phyloP scores from a whole-genome alignment of 208 protist genomes.

The Sergeia podlipaevii region DNA sequence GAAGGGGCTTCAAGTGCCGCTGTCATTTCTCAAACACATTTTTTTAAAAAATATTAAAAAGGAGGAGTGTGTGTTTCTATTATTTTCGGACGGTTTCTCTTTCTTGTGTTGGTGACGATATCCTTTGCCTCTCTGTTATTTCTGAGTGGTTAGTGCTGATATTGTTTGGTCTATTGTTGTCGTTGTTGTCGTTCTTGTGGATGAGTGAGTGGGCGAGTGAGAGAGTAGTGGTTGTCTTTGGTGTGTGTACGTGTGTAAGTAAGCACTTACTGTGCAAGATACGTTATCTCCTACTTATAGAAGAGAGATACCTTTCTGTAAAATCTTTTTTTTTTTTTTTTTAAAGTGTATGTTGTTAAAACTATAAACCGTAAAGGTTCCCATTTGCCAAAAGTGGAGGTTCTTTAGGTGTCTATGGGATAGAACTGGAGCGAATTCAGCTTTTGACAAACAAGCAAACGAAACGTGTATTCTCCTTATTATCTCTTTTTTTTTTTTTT shows the following conservation, averaged over 20 bases:
- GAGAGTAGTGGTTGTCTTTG: neutral
- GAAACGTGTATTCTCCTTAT: neutral
- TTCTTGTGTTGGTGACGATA: no score
- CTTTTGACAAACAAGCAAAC: neutral
- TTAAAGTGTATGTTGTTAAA: neutral
- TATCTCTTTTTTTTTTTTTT: neutral
- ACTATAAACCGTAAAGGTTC: neutral
- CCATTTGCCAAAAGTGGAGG: slow-evolving; percentile 32
- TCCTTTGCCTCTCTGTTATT: no score
- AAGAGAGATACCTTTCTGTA: neutral
- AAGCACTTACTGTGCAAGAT: no score
- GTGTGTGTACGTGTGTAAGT: neutral
- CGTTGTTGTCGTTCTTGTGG: no score
- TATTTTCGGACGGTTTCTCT: no score
- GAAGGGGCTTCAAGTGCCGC: no score
- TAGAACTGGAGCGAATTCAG: slow-evolving; percentile 20
- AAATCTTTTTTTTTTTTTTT: neutral
- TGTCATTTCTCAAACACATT: no score
- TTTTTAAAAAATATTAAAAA: no score
- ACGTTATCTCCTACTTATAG: neutral
- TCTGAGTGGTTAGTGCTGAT: no score
- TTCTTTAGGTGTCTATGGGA: slow-evolving; percentile 22
- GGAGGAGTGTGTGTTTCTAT: no score
- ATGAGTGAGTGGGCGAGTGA: slow-evolving; percentile 4
- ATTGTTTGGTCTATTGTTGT: no score